Percentiles rank a stretch among this genome's conserved stretches.
These are phyloP conservation scores for Populus trichocarpa DNA, from an alignment of 441 rosid species.

Conservation along the genomic window DNA sequence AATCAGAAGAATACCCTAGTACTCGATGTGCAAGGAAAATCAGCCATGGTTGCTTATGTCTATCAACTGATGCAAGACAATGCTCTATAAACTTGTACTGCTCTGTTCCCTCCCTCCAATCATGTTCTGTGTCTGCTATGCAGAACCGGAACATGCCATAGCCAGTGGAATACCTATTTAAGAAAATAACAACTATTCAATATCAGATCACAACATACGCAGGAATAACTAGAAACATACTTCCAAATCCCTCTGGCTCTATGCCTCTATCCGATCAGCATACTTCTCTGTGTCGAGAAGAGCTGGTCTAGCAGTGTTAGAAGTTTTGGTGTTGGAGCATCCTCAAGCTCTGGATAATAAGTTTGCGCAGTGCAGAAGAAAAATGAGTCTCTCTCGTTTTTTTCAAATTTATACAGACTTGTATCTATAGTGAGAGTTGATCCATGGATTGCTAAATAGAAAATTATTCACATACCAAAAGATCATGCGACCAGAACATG, in stretches of 20 bases:
- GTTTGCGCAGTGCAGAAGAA: not conserved
- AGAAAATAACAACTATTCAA: not conserved
- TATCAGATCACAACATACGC: no score
- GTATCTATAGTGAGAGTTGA: not conserved
- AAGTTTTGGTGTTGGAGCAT: not conserved
- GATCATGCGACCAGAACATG: not conserved
- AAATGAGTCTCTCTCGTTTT: not conserved
- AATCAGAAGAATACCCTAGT: conserved; percentile 59
- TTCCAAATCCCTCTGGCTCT: not conserved
- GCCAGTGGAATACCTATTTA: conserved; percentile 52
- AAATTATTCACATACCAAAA: not conserved
- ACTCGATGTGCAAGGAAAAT: conserved; percentile 73
- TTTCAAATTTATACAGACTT: not conserved
- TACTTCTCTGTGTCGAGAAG: no score
- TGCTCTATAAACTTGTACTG: conserved; percentile 62
- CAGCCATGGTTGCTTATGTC: conserved; percentile 71
- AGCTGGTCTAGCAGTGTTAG: no score
- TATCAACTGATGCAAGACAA: conserved; percentile 61
- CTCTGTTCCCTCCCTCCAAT: conserved; percentile 75
- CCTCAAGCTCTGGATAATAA: not conserved
- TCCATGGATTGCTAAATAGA: not conserved
- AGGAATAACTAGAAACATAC: not conserved
- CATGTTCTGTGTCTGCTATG: conserved; percentile 66
- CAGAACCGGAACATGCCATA: conserved; percentile 80
- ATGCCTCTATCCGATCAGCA: not conserved